These are phyloP conservation scores for Cadophora malorum DNA, from an alignment of 2,329 filamentous ascomycete species.

Conservation along the genomic window DNA sequence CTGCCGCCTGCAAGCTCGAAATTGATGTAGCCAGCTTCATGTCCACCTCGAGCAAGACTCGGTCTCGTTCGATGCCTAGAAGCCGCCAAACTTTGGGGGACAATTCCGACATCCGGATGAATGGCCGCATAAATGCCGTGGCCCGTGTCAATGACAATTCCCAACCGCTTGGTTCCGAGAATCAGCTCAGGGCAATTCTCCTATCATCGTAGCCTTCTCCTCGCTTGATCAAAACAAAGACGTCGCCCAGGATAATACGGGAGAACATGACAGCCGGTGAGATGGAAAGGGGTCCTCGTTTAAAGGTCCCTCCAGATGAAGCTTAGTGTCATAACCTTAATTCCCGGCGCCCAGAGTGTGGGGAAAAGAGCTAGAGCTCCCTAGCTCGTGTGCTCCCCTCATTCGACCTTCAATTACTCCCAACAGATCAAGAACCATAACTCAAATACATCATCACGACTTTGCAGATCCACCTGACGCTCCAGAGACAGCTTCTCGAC, in stretches of 20 bases:
- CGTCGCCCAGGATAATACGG: not conserved
- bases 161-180: not conserved
- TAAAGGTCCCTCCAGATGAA: not conserved
- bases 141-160: not conserved
- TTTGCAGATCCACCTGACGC: not conserved
- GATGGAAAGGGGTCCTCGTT: not conserved
- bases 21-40: constrained; percentile 6
- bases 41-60: not conserved
- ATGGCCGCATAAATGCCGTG: constrained; percentile 1
- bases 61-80: not conserved
- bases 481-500: not conserved
- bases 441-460: not conserved
- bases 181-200: not conserved
- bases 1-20: not conserved
- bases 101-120: not conserved
- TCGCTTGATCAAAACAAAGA: constrained; percentile 8
- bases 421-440: not conserved
- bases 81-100: not conserved
- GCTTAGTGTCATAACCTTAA: constrained; percentile 10
- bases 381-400: constrained; percentile 17
- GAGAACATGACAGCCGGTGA: not conserved
- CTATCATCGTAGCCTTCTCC: not conserved
- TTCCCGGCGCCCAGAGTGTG: constrained; percentile 7
- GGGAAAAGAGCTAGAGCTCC: constrained; percentile 15
- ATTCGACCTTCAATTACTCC: not conserved